Evolutionary conservation across 805 yeast genomes (phyloP).

Genomic region (Yarrowia divulgata): DNA sequence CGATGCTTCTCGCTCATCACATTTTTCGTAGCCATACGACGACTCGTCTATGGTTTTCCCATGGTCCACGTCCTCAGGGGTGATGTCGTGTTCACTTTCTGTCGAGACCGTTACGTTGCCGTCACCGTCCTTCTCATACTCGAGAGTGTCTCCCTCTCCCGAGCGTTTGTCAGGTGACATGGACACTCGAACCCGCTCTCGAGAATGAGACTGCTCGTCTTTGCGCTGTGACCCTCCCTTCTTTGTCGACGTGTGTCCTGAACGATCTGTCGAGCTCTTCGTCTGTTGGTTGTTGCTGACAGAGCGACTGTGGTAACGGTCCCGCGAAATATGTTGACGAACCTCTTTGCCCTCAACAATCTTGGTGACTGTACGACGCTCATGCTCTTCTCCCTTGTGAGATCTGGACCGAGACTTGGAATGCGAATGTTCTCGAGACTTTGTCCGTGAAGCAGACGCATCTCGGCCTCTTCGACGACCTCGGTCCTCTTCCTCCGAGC

Average conservation of each 20-base stretch:
- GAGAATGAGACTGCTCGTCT: constrained; percentile 19
- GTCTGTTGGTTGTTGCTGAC: constrained; percentile 14
- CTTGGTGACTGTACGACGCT: not conserved
- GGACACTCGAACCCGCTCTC: constrained; percentile 6
- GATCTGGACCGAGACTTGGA: constrained; percentile 32
- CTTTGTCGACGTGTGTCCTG: not conserved
- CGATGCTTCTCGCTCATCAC: constrained; percentile 25
- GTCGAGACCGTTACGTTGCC: not conserved
- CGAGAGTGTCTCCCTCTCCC: not conserved
- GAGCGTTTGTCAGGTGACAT: not conserved
- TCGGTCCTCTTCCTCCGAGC: not conserved
- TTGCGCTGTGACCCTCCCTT: constrained; percentile 9
- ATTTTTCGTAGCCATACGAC: constrained; percentile 16
- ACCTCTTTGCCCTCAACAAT: constrained; percentile 15
- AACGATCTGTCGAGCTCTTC: constrained; percentile 4
- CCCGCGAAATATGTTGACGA: constrained; percentile 18
- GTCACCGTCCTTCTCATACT: constrained; percentile 2
- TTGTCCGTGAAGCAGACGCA: not conserved
- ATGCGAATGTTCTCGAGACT: constrained; percentile 22
- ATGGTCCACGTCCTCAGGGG: not conserved
- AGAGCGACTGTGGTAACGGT: constrained; percentile 18
- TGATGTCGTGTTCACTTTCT: not conserved
- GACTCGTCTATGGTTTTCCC: constrained; percentile 3
- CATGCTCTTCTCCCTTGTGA: constrained; percentile 11
- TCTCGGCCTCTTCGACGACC: not conserved